phyloP scores from a whole-genome alignment of 306 rosid genomes.

The Trifolium pratense region DNA sequence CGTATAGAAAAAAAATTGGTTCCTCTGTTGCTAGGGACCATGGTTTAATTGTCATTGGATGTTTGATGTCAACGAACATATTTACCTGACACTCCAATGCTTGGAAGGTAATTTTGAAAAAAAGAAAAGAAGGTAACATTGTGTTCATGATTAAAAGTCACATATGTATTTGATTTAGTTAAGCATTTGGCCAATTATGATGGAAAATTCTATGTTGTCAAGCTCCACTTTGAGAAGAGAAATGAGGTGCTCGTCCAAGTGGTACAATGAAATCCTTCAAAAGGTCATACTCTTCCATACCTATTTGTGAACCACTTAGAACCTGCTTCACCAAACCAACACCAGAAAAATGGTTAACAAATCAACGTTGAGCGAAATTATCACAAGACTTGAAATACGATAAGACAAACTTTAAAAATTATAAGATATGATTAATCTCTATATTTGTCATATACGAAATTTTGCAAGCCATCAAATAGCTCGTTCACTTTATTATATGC shows the following conservation, averaged over 20 bases:
- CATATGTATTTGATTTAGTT: background rate
- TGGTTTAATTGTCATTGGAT: background rate
- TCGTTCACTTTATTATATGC: background rate
- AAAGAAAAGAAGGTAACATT: background rate
- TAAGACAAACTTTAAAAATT: background rate
- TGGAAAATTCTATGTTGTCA: constrained; percentile 38
- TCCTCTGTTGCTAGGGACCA: constrained; percentile 6
- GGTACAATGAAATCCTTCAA: constrained; percentile 82
- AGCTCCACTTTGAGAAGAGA: constrained; percentile 80
- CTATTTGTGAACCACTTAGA: constrained; percentile 66
- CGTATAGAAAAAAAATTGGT: constrained; percentile 6
- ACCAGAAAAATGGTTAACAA: constrained; percentile 37
- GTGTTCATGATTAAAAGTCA: background rate
- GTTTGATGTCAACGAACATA: constrained; percentile 27
- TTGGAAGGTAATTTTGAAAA: constrained; percentile 18
- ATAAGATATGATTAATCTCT: constrained; percentile 20
- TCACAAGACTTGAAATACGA: background rate
- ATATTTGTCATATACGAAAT: constrained; percentile 16
- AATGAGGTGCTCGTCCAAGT: constrained; percentile 78
- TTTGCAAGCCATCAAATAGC: background rate
- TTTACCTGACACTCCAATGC: constrained; percentile 24
- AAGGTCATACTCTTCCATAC: constrained; percentile 70
- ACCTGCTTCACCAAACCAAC: constrained; percentile 61
- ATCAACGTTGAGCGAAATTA: background rate
- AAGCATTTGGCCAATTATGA: constrained; percentile 8